Percentiles rank a stretch among this genome's conserved stretches.
Evolutionary conservation across 148 eudicot genomes (phyloP).

Genomic region (Vaccinium corymbosum): DNA sequence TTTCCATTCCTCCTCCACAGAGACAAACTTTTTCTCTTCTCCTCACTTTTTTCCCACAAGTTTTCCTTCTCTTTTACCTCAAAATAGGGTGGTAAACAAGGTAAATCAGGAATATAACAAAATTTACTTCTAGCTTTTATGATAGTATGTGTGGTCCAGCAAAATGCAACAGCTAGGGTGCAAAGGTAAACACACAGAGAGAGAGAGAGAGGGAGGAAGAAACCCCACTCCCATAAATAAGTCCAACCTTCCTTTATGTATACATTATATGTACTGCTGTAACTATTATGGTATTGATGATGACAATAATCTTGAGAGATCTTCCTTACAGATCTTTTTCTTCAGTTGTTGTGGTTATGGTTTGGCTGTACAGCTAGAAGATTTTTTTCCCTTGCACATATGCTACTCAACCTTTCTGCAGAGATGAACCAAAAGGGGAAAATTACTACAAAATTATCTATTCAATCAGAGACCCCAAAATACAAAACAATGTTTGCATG

Average conservation of each 20-base stretch:
- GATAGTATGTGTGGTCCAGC: constrained; percentile 58
- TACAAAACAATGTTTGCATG: constrained; percentile 26
- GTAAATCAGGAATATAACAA: constrained; percentile 15
- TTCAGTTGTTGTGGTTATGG: constrained; percentile 30
- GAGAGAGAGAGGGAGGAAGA: constrained; percentile 23
- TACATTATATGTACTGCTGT: constrained; percentile 55
- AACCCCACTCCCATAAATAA: constrained; percentile 58
- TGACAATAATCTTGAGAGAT: constrained; percentile 49
- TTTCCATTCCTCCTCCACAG: constrained; percentile 7
- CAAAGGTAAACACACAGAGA: constrained; percentile 30
- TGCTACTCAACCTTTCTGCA: constrained; percentile 43
- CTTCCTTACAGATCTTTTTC: constrained; percentile 50
- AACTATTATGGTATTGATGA: constrained; percentile 49
- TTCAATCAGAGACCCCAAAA: not conserved
- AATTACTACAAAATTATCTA: constrained; percentile 15
- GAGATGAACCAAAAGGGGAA: constrained; percentile 9
- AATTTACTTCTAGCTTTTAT: constrained; percentile 17
- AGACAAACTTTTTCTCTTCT: not conserved
- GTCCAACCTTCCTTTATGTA: constrained; percentile 66
- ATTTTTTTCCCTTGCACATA: constrained; percentile 24
- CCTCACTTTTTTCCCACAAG: not conserved
- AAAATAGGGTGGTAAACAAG: not conserved
- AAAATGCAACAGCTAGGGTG: constrained; percentile 62
- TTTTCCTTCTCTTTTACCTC: not conserved
- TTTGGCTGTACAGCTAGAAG: constrained; percentile 51